These are phyloP conservation scores for Phytophthora vignae DNA, from an alignment of 352 stramenopile species.

Conservation along the genomic window DNA sequence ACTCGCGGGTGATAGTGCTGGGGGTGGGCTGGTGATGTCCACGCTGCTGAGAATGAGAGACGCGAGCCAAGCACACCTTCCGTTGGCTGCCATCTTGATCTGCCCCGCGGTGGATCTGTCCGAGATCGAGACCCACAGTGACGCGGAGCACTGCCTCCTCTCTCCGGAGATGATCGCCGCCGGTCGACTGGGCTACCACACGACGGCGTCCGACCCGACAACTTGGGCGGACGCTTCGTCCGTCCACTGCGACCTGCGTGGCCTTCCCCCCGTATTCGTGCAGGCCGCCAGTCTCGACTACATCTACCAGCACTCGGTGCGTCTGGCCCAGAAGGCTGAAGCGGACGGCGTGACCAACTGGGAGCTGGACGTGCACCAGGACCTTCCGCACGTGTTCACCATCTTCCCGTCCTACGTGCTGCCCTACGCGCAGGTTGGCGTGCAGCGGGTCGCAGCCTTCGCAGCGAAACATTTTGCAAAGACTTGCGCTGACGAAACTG, in stretches of 20 bases:
- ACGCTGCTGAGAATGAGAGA: slow-evolving; percentile 48
- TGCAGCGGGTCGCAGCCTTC: slow-evolving; percentile 46
- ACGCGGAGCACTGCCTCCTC: slow-evolving; percentile 42
- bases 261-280: slow-evolving; percentile 51
- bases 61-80: slow-evolving; percentile 25
- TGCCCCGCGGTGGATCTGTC: slow-evolving; percentile 61
- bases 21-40: slow-evolving; percentile 51
- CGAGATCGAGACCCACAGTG: slow-evolving; percentile 26
- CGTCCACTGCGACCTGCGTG: slow-evolving; percentile 44
- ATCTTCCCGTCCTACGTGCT: slow-evolving; percentile 49
- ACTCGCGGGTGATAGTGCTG: slow-evolving; percentile 51
- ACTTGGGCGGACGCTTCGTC: slow-evolving; percentile 45
- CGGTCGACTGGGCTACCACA: slow-evolving; percentile 30
- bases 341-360: slow-evolving; percentile 49
- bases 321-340: slow-evolving; percentile 43
- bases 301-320: slow-evolving; percentile 45
- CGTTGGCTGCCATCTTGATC: slow-evolving; percentile 44
- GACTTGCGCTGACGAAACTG: not conserved
- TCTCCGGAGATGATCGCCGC: slow-evolving; percentile 29
- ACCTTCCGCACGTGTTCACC: slow-evolving; percentile 52
- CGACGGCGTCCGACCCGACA: slow-evolving; percentile 17
- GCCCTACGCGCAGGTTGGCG: slow-evolving; percentile 42
- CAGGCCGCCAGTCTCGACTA: slow-evolving; percentile 52
- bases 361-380: slow-evolving; percentile 52
- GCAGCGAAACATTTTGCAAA: slow-evolving; percentile 41